phyloP scores from a whole-genome alignment of 148 eudicot species.

The Vaccinium corymbosum region DNA sequence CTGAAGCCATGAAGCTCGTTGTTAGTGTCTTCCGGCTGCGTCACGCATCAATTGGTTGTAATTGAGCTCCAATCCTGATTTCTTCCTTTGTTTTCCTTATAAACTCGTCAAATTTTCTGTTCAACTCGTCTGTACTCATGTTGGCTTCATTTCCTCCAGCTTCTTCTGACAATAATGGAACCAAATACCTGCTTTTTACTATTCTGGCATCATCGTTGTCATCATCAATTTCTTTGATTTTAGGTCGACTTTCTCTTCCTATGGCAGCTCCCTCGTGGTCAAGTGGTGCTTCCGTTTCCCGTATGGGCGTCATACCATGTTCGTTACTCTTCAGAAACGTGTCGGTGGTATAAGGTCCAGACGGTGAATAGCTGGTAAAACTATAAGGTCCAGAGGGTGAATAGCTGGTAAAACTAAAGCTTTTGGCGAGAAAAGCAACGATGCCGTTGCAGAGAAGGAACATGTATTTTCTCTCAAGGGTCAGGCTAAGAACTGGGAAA shows the following conservation, averaged over 20 bases:
- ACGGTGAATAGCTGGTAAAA: background rate
- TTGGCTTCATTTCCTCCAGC: background rate
- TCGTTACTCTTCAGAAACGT: background rate
- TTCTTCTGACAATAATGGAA: background rate
- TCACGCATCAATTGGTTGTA: slow-evolving; percentile 17
- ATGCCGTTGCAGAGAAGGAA: slow-evolving; percentile 43
- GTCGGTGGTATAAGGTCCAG: background rate
- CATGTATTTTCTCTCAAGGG: slow-evolving; percentile 34
- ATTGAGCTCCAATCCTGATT: slow-evolving; percentile 27
- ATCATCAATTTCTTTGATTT: background rate
- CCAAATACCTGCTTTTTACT: background rate
- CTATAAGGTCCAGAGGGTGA: slow-evolving; percentile 6
- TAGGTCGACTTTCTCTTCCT: background rate
- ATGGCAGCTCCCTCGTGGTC: background rate
- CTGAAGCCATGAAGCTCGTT: background rate
- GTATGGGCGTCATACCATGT: background rate
- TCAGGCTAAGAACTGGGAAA: slow-evolving; percentile 18
- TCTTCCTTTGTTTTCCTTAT: slow-evolving; percentile 46
- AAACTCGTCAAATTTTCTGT: slow-evolving; percentile 42
- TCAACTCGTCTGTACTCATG: slow-evolving; percentile 34
- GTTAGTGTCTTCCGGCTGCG: background rate
- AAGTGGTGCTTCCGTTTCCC: background rate
- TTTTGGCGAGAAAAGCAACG: slow-evolving; percentile 24
- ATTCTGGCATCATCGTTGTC: background rate
- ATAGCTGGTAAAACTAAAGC: slow-evolving; percentile 7